Evolutionary conservation across 805 yeast species (phyloP).

Genomic region (Lipomyces mesembrius): DNA sequence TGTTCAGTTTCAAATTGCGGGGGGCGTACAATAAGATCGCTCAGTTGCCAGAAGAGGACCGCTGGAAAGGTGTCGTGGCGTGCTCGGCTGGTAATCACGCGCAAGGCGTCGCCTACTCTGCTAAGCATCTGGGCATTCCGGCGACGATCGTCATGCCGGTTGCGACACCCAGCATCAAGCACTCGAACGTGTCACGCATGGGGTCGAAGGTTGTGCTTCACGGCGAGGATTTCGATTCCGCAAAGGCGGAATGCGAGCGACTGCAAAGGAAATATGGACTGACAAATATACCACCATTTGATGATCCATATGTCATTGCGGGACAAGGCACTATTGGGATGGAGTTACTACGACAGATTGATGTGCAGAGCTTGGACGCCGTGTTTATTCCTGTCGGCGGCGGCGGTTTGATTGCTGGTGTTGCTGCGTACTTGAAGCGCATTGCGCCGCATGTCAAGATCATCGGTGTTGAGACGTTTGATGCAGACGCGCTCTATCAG

Average conservation of each 20-base stretch:
- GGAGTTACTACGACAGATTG: slow-evolving; percentile 87
- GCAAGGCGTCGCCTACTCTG: slow-evolving; percentile 96
- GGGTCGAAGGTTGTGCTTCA: slow-evolving; percentile 92
- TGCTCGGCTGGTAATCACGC: slow-evolving; percentile 99
- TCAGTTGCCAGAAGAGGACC: slow-evolving; percentile 62
- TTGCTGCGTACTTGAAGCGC: slow-evolving; percentile 86
- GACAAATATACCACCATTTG: slow-evolving; percentile 96
- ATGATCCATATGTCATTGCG: slow-evolving; percentile 96
- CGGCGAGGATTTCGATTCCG: slow-evolving; percentile 95
- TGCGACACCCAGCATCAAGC: slow-evolving; percentile 94
- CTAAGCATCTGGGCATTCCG: slow-evolving; percentile 80
- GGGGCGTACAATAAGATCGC: slow-evolving; percentile 99
- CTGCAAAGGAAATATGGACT: slow-evolving; percentile 70
- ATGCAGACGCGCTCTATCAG: slow-evolving; percentile 88
- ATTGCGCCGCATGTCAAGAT: slow-evolving; percentile 97
- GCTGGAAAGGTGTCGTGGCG: slow-evolving; percentile 88
- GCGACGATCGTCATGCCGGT: slow-evolving; percentile 99
- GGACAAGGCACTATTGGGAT: slow-evolving; percentile 98
- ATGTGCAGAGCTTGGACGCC: slow-evolving; percentile 62
- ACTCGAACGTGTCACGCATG: slow-evolving; percentile 83
- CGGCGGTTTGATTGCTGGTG: slow-evolving; percentile 93
- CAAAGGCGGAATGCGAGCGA: slow-evolving; percentile 85
- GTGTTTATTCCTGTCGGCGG: slow-evolving; percentile 96
- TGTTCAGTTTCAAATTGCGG: slow-evolving; percentile 91
- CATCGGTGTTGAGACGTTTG: slow-evolving; percentile 94